phyloP scores from a whole-genome alignment of 192 early-diverging fungal genomes.

The Coemansia sp. region DNA sequence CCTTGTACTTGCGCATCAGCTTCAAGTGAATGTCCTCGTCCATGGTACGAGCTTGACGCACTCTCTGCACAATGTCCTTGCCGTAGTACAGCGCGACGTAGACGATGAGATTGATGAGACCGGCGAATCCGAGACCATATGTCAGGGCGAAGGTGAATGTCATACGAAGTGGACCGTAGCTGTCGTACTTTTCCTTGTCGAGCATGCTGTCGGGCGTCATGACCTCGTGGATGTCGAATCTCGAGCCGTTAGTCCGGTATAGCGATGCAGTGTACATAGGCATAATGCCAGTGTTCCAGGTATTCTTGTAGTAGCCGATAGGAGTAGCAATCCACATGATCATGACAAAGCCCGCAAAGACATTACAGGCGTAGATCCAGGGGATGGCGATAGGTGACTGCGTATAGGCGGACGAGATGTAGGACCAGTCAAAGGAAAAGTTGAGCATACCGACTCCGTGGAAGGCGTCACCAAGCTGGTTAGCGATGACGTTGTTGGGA shows the following conservation, averaged over 20 bases:
- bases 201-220: slow-evolving; percentile 58
- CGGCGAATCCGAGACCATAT: slow-evolving; percentile 69
- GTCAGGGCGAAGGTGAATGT: slow-evolving; percentile 67
- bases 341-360: slow-evolving; percentile 69
- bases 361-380: slow-evolving; percentile 68
- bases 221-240: slow-evolving; percentile 60
- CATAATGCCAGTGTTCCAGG: slow-evolving; percentile 59
- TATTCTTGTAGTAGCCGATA: slow-evolving; percentile 67
- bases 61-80: slow-evolving; percentile 61
- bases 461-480: slow-evolving; percentile 52
- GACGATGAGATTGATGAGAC: slow-evolving; percentile 64
- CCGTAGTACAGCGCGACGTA: slow-evolving; percentile 68
- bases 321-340: slow-evolving; percentile 77
- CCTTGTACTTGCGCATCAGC: slow-evolving; percentile 72
- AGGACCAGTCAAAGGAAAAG: slow-evolving; percentile 76
- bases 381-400: slow-evolving; percentile 71
- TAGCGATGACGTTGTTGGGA: slow-evolving; percentile 43
- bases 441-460: slow-evolving; percentile 68
- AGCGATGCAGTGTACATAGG: slow-evolving; percentile 65
- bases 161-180: slow-evolving; percentile 66
- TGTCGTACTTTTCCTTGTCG: slow-evolving; percentile 57
- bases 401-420: slow-evolving; percentile 58
- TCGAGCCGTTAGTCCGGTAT: slow-evolving; percentile 57
- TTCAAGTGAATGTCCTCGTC: slow-evolving; percentile 73
- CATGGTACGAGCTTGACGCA: slow-evolving; percentile 59